Evolutionary conservation across 495 filamentous ascomycete genomes (phyloP), one percentile per base, ranked within the genome.

Genomic region (Talaromyces nanjingensis): DNA sequence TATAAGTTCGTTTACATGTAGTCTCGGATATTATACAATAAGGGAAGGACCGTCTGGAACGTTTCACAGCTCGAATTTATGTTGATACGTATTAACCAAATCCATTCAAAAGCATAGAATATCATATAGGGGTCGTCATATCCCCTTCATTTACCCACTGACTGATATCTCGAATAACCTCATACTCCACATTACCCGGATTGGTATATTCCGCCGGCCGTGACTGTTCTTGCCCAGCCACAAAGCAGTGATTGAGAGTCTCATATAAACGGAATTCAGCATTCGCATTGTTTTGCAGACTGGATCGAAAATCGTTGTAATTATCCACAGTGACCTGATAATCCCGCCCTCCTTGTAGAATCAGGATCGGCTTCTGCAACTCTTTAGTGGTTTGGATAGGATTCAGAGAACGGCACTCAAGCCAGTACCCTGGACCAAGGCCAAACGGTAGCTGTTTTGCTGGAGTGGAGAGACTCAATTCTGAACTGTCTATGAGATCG

Each of bases 251-350:
- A 55, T 68, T 68, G 24, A 65, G 37, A 1, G 14, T 29, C 12
- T 68, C 63, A 65, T 68, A 65, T 12, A 68, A 22, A 1, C 42
- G 64, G 20, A 68, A 63, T 25, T 63, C 12, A 24, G 57, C 42
- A 59, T 59, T 62, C 1, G 20, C 25, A 6, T 60, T 65, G 14
- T 37, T 37, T 34, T 20, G 3, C 4, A 68, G 59, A 22, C 33
- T 49, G 5, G 22, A n/a, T 6, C 24, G 22, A 25, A 27, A 55
- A 6, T 52, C 22, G 25, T 34, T 0, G 39, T 67, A 65, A 34
- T 65, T 63, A 60, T 67, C 66, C 11, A 65, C 9, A n/a, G 58
- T 65, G 16, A 65, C 59, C 63, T 67, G 66, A 33, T 67, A 67
- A 33, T 67, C 66, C 31, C 66, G 55, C 4, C 25, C 59, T 18